Evolutionary conservation across 805 yeast species (phyloP).

Genomic region (Kluyveromyces lactis): DNA sequence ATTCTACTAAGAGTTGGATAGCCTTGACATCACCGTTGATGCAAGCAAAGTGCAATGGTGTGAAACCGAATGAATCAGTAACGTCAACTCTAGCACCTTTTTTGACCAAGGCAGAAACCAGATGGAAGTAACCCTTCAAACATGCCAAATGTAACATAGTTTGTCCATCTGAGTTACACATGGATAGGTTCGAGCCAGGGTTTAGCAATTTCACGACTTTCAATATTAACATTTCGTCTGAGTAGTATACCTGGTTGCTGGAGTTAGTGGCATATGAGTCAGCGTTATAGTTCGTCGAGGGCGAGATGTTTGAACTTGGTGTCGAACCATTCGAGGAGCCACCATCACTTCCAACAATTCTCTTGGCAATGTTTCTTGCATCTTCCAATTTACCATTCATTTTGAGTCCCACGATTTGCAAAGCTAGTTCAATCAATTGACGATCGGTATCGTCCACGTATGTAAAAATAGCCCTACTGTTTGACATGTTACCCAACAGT

Average conservation of each 20-base stretch:
- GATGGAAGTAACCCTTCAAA: conserved; percentile 56
- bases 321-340: conserved; percentile 17
- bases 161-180: conserved; percentile 78
- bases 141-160: conserved; percentile 82
- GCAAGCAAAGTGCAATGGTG: conserved; percentile 85
- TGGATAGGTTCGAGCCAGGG: conserved; percentile 71
- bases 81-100: conserved; percentile 61
- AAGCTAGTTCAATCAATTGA: conserved; percentile 87
- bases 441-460: conserved; percentile 93
- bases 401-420: conserved; percentile 93
- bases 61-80: conserved; percentile 70
- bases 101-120: conserved; percentile 56
- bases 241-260: conserved; percentile 7
- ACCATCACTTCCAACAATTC: conserved; percentile 62
- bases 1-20: conserved; percentile 51
- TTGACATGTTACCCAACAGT: conserved; percentile 8
- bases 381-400: conserved; percentile 95
- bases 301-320: conserved; percentile 10
- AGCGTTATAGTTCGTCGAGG: conserved; percentile 12
- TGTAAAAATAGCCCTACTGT: conserved; percentile 53
- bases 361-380: conserved; percentile 85
- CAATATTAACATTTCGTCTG: conserved; percentile 35
- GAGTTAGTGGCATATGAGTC: conserved; percentile 5
- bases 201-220: conserved; percentile 58
- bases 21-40: conserved; percentile 63